Base-by-base conservation (phyloP, 805 yeast genomes). In the Cyberlindnera bimundalis region DNA sequence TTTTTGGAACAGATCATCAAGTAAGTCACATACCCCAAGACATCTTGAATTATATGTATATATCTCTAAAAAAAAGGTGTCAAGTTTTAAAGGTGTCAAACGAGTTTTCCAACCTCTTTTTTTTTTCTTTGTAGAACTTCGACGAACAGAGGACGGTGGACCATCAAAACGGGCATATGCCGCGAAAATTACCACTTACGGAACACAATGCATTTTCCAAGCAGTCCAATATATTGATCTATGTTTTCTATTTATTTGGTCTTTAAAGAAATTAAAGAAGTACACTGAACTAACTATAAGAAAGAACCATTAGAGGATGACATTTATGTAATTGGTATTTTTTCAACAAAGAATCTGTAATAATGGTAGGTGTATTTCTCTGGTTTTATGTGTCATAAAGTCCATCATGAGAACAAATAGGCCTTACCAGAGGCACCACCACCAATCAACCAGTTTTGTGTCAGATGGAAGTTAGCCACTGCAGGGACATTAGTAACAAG, bases 391-490 rank as follows among this genome's bases (percentile, higher is more conserved):
- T n/a, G n/a, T n/a, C n/a, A n/a, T n/a, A n/a, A n/a, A n/a, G 7
- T 30, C 19, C 33, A 32, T 13, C 17, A 52, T n/a, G 40, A 23
- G 27, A 53, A 85, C 38, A 87, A 59, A 57, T 83, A 86, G 0
- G 81, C 80, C 56, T 90, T 90, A 7, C 98, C 98, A 54, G 95
- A 85, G 16, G 97, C 93, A 45, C 90, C 85, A 9, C 96, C 98
- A 1, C 99, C 99, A 3, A 78, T 89, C 5, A 84, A 63, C 96
- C 97, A 89, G 60, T 91, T 88, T 53, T 81, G 74, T 0, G 85
- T 75, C 2, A 90, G 95, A 59, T 93, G 98, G 66, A 91, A 74
- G 13, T 76, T 69, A 13, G 81, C 73, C 1, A 85, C 97, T 0
- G 98, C 97, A 1, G 99, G 98, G 3, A 93, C 96, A 1, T 96